Evolutionary conservation across 352 stramenopile genomes (phyloP).

Genomic region (Globisporangium yorkense): DNA sequence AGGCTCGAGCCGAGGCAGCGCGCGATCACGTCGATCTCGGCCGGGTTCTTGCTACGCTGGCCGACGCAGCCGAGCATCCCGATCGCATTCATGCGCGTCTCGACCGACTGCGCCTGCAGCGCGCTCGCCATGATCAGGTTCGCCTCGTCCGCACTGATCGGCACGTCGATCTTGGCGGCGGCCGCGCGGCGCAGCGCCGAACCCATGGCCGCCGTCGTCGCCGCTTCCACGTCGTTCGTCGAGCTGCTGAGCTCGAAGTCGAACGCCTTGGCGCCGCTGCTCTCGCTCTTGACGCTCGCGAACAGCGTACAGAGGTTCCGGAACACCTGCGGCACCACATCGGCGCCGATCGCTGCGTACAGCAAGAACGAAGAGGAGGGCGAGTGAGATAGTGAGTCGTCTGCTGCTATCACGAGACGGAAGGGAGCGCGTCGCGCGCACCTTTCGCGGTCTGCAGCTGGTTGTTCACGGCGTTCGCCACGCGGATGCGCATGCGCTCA

Average conservation of each 20-base stretch:
- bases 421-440: constrained; percentile 1
- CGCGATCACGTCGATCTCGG: constrained; percentile 72
- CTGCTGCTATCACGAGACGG: neutral
- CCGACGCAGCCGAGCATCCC: constrained; percentile 75
- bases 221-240: constrained; percentile 59
- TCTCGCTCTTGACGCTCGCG: constrained; percentile 47
- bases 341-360: constrained; percentile 29
- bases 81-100: constrained; percentile 71
- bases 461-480: constrained; percentile 81
- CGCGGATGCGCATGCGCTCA: constrained; percentile 74
- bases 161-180: constrained; percentile 42
- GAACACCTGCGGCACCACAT: constrained; percentile 66
- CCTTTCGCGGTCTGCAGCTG: constrained; percentile 53
- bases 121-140: constrained; percentile 63
- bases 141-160: constrained; percentile 52
- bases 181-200: constrained; percentile 60
- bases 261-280: constrained; percentile 23
- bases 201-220: constrained; percentile 66
- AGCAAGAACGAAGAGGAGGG: neutral
- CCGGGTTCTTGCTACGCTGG: constrained; percentile 49
- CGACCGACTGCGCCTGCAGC: constrained; percentile 50
- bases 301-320: constrained; percentile 75
- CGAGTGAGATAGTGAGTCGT: neutral
- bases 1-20: constrained; percentile 51
- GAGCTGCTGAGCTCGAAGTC: constrained; percentile 30